Conservation (phyloP, 768 basidiomycete species). For the Kwoniella dendrophila region DNA sequence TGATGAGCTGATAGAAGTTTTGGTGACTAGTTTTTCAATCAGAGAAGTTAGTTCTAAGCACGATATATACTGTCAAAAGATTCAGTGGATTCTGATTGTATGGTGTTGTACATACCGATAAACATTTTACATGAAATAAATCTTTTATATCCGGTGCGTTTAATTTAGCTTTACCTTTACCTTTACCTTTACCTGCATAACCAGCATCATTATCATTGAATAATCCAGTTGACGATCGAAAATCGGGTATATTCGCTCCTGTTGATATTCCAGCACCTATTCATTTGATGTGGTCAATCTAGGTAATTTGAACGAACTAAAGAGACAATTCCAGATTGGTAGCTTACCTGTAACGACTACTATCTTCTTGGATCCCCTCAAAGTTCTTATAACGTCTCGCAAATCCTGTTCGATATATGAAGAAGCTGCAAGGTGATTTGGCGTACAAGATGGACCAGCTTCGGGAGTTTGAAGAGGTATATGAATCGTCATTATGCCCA, state of each 20-base stretch:
- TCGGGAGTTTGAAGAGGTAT: not conserved
- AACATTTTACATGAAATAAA: slow-evolving; percentile 86
- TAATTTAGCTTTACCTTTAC: slow-evolving; percentile 64
- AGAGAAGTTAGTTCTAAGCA: not conserved
- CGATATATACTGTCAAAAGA: not conserved
- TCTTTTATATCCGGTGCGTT: slow-evolving; percentile 69
- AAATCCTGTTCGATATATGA: not conserved
- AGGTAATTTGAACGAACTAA: not conserved
- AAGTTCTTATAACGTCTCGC: not conserved
- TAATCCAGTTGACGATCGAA: slow-evolving; percentile 76
- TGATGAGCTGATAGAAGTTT: slow-evolving; percentile 73
- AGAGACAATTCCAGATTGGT: not conserved
- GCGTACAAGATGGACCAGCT: not conserved
- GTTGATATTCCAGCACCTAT: slow-evolving; percentile 87
- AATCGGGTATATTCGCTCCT: slow-evolving; percentile 85
- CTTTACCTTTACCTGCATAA: slow-evolving; percentile 76
- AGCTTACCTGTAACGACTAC: slow-evolving; percentile 17
- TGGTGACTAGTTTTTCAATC: slow-evolving; percentile 23
- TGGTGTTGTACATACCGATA: slow-evolving; percentile 63
- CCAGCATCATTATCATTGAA: slow-evolving; percentile 62
- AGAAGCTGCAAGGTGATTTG: not conserved
- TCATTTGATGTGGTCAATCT: not conserved
- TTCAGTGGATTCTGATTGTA: not conserved
- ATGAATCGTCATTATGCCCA: slow-evolving; percentile 1
- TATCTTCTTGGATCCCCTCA: slow-evolving; percentile 7